These are phyloP conservation scores for Spathaspora sp. DNA, from an alignment of 805 yeast species.

Conservation along the genomic window DNA sequence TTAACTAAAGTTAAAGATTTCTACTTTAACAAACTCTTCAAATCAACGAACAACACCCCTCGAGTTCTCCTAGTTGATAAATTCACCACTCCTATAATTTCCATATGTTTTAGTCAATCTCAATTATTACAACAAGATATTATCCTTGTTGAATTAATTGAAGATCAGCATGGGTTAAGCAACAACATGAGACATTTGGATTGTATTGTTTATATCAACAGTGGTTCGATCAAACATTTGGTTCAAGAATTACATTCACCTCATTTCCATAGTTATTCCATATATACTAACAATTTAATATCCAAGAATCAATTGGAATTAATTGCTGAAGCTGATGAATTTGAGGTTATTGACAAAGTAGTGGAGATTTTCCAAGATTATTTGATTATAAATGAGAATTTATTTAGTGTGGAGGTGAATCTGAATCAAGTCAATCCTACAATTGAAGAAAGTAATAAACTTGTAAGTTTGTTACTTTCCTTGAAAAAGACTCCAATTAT, in stretches of 20 bases:
- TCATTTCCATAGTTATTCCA: conserved; percentile 71
- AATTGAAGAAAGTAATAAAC: conserved; percentile 31
- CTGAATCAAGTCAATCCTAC: conserved; percentile 17
- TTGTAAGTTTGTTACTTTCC: conserved; percentile 62
- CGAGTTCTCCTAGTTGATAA: conserved; percentile 77
- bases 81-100: conserved; percentile 76
- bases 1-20: conserved; percentile 23
- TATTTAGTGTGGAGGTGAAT: conserved; percentile 39
- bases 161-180: conserved; percentile 63
- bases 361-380: conserved; percentile 87
- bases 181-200: conserved; percentile 55
- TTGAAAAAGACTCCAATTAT: conserved; percentile 76
- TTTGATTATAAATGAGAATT: conserved; percentile 64
- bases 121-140: conserved; percentile 77
- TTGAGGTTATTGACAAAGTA: conserved; percentile 72
- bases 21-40: conserved; percentile 29
- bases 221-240: conserved; percentile 55
- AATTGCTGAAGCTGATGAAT: conserved; percentile 85
- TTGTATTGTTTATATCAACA: conserved; percentile 79
- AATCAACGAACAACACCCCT: conserved; percentile 6
- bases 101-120: conserved; percentile 88
- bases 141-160: conserved; percentile 66
- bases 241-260: conserved; percentile 72
- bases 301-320: conserved; percentile 78
- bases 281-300: conserved; percentile 74